A percentile compares a stretch with the other conserved stretches of the same genome.
Conservation (phyloP, 148 eudicot species). For the Gaultheria prostrata region DNA sequence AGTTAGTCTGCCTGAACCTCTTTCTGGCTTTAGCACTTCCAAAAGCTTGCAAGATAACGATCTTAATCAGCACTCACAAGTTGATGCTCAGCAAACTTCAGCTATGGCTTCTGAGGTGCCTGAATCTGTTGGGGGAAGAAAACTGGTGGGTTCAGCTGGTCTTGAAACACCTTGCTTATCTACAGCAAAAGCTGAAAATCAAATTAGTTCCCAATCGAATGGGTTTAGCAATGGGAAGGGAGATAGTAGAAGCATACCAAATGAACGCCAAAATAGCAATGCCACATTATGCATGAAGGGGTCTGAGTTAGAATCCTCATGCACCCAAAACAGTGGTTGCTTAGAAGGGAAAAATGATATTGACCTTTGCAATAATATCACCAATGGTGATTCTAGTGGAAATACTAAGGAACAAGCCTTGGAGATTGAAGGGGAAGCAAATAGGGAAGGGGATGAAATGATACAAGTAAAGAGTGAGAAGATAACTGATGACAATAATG, state of each 20-base stretch:
- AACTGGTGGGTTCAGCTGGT: slow-evolving; percentile 36
- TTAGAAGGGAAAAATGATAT: slow-evolving; percentile 47
- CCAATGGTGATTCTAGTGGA: slow-evolving; percentile 43
- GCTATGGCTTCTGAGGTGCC: slow-evolving; percentile 11
- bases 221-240: slow-evolving; percentile 40
- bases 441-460: slow-evolving; percentile 33
- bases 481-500: slow-evolving; percentile 28
- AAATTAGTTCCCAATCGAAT: slow-evolving; percentile 33
- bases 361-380: slow-evolving; percentile 36
- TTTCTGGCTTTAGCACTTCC: slow-evolving; percentile 29
- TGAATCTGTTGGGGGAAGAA: slow-evolving; percentile 21
- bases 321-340: slow-evolving; percentile 42
- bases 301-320: slow-evolving; percentile 64
- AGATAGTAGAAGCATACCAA: slow-evolving; percentile 25
- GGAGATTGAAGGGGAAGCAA: slow-evolving; percentile 28
- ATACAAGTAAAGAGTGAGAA: slow-evolving; percentile 33
- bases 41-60: slow-evolving; percentile 35
- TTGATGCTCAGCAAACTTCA: slow-evolving; percentile 30
- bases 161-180: slow-evolving; percentile 34
- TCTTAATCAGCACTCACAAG: slow-evolving; percentile 29
- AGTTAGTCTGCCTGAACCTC: slow-evolving; percentile 29
- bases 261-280: slow-evolving; percentile 35
- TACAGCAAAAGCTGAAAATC: slow-evolving; percentile 34
- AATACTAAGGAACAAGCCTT: slow-evolving; percentile 33
- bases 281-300: slow-evolving; percentile 34